phyloP scores from a whole-genome alignment of 2,329 filamentous ascomycete species.

The Ascosphaera acerosa region DNA sequence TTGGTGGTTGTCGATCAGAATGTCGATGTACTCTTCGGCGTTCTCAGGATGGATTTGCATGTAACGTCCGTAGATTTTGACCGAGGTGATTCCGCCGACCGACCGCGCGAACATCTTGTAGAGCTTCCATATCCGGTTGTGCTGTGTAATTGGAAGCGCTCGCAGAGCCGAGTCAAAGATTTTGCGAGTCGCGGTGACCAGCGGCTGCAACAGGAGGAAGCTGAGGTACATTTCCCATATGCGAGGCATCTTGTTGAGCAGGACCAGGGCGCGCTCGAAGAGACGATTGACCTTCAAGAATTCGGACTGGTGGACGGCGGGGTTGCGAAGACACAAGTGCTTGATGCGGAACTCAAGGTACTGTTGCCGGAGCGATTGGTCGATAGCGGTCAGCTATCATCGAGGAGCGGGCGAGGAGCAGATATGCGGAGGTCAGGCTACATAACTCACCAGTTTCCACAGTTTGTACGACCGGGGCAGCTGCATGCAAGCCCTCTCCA shows the following conservation, averaged over 20 bases:
- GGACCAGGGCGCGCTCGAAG: constrained; percentile 73
- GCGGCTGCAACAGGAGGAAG: constrained; percentile 76
- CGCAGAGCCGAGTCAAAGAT: constrained; percentile 83
- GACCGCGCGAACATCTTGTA: constrained; percentile 83
- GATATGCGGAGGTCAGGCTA: not conserved
- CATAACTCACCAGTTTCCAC: constrained; percentile 64
- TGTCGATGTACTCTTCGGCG: constrained; percentile 79
- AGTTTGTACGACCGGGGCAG: constrained; percentile 91
- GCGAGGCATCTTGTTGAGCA: constrained; percentile 94
- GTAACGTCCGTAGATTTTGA: constrained; percentile 85
- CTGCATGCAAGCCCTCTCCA: constrained; percentile 75
- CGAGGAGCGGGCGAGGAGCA: not conserved
- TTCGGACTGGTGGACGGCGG: constrained; percentile 51
- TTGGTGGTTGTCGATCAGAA: constrained; percentile 53
- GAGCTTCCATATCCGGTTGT: constrained; percentile 81
- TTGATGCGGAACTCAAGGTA: constrained; percentile 68
- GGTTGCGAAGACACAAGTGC: constrained; percentile 60
- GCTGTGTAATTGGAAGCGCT: constrained; percentile 79
- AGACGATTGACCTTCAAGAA: constrained; percentile 85
- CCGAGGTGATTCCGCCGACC: constrained; percentile 66
- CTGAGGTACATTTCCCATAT: constrained; percentile 96
- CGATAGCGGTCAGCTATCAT: constrained; percentile 4
- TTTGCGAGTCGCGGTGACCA: constrained; percentile 61
- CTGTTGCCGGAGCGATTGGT: constrained; percentile 22
- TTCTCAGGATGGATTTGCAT: constrained; percentile 95